Evolutionary conservation across 169 alveolate species (phyloP), one percentile per base, ranked within the genome.

Genomic region (Amoebophrya sp.): DNA sequence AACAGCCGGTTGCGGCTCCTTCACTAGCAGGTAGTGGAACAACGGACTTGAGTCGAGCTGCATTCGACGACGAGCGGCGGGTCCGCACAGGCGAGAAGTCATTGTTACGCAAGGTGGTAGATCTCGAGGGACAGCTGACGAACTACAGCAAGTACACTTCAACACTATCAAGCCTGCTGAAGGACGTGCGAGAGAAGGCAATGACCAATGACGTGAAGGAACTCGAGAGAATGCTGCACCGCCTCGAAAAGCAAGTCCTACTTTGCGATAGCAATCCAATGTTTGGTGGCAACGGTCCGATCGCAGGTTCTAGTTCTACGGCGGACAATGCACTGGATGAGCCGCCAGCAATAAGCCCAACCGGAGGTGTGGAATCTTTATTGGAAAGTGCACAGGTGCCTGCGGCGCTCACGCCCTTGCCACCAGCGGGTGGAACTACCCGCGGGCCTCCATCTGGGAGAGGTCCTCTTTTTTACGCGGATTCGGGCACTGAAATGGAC

Each of bases 221-320:
- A 36, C n/a, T 65, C 38, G 83, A 65, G 83, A 65, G n/a, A 36
- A 65, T 65, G 18, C 83, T 65, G 26, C 83, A 65, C 83, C 83
- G 83, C 2, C 33, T 65, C 2, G 83, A 65, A 36, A 29, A 36
- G 26, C 83, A 65, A 65, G 33, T 65, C 2, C 2, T 65, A 6
- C 26, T 65, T 1, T 65, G 83, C 83, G 26, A 6, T 10, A 36
- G 26, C 10, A 65, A 1, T 6, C 2, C 38, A 0, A 26, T 65
- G 39, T 65, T 65, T 36, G 10, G n/a, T 10, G 76, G 23, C 76
- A 53, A 14, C n/a, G 76, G n/a, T n/a, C n/a, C n/a, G n/a, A n/a
- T n/a, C n/a, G n/a, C n/a, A n/a, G n/a, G n/a, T n/a, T n/a, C n/a
- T n/a, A n/a, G n/a, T n/a, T n/a, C n/a, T n/a, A 6, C 29, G 29